Evolutionary conservation across 2,329 filamentous ascomycete genomes (phyloP).

Genomic region (Nigrospora oryzae): DNA sequence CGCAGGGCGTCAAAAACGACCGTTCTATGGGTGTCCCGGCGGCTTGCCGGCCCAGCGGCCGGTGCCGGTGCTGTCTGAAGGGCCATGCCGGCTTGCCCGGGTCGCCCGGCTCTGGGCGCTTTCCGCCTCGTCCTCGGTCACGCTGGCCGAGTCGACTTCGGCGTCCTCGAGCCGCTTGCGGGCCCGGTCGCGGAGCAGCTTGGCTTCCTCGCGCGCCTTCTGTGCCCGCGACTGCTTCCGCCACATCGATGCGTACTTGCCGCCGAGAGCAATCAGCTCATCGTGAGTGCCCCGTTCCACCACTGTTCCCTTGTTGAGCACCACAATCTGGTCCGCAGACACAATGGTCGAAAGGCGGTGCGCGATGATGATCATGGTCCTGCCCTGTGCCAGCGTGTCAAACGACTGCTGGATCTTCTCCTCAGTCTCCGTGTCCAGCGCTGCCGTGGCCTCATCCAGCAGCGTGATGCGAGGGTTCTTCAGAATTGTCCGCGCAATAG

Average conservation of each 20-base stretch:
- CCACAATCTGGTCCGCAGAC: conserved; percentile 44
- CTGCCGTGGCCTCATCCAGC: conserved; percentile 64
- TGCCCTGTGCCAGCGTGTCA: conserved; percentile 33
- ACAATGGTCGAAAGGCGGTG: conserved; percentile 51
- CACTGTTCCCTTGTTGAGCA: conserved; percentile 41
- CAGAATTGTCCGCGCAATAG: conserved; percentile 57
- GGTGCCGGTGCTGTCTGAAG: no score
- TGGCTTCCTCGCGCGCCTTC: conserved; percentile 17
- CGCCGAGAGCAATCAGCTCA: conserved; percentile 32
- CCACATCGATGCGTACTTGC: conserved; percentile 45
- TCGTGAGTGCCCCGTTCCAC: conserved; percentile 41
- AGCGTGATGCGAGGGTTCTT: conserved; percentile 63
- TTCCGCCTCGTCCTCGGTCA: conserved; percentile 1
- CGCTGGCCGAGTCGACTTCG: neutral
- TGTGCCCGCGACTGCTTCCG: conserved; percentile 37
- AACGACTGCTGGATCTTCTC: conserved; percentile 48
- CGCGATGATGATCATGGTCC: conserved; percentile 45
- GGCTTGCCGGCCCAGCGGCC: no score
- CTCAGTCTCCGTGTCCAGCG: conserved; percentile 55
- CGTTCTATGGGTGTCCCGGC: no score
- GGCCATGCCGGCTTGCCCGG: no score
- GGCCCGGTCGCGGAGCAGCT: neutral
- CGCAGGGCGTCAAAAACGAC: no score
- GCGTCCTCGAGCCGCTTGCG: neutral
- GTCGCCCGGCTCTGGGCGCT: neutral